phyloP scores from a whole-genome alignment of 2,329 filamentous ascomycete species.

The Arthroderma sp. region DNA sequence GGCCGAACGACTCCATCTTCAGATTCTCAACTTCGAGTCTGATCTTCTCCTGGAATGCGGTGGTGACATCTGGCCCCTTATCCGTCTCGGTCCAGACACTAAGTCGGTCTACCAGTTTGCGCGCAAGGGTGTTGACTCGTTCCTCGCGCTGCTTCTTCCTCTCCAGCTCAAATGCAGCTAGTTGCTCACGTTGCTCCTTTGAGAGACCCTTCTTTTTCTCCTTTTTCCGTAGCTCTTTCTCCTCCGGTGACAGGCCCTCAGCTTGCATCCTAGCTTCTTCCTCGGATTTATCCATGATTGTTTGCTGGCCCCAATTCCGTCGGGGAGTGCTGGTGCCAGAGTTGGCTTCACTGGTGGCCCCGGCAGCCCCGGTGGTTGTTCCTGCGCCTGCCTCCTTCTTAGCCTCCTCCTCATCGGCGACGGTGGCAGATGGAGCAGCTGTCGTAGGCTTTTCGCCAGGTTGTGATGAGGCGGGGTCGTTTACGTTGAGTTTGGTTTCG shows the following conservation, averaged over 20 bases:
- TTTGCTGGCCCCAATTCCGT: slow-evolving; percentile 60
- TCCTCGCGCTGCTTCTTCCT: slow-evolving; percentile 74
- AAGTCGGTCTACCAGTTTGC: slow-evolving; percentile 79
- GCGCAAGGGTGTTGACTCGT: slow-evolving; percentile 69
- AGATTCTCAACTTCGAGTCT: slow-evolving; percentile 90
- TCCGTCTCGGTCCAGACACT: slow-evolving; percentile 97
- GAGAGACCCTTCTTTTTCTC: slow-evolving; percentile 79
- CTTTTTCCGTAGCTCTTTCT: slow-evolving; percentile 64
- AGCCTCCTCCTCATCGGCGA: background rate
- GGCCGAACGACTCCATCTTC: slow-evolving; percentile 97
- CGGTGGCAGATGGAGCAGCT: background rate
- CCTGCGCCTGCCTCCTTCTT: slow-evolving; percentile 1
- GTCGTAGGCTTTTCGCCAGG: background rate
- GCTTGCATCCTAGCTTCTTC: slow-evolving; percentile 57
- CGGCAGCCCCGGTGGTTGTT: slow-evolving; percentile 12
- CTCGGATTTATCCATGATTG: slow-evolving; percentile 78
- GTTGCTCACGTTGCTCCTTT: slow-evolving; percentile 87
- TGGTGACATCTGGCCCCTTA: slow-evolving; percentile 71
- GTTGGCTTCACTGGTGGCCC: slow-evolving; percentile 14
- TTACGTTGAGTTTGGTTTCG: slow-evolving; percentile 33
- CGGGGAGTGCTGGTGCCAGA: slow-evolving; percentile 39
- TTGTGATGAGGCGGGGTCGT: slow-evolving; percentile 8
- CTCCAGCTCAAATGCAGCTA: slow-evolving; percentile 79
- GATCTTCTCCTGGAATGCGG: slow-evolving; percentile 87
- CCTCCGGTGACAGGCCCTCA: slow-evolving; percentile 55